Evolutionary conservation across 2,329 filamentous ascomycete species (phyloP).

Genomic region (Penicillium italicum): DNA sequence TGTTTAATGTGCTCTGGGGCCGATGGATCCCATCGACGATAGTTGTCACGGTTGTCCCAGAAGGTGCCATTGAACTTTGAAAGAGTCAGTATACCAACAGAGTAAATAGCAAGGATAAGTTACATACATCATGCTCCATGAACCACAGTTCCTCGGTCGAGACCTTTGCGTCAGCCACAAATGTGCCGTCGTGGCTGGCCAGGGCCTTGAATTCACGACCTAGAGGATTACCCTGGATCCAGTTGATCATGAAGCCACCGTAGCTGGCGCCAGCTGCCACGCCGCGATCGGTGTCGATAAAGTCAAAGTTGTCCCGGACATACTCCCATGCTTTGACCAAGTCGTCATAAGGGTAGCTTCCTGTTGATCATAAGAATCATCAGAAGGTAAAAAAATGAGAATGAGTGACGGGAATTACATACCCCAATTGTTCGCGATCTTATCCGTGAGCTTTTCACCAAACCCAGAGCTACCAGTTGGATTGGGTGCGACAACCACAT

Average conservation of each 20-base stretch:
- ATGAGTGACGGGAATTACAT: neutral
- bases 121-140: conserved; percentile 45
- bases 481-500: conserved; percentile 77
- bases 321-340: conserved; percentile 74
- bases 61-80: conserved; percentile 47
- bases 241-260: conserved; percentile 57
- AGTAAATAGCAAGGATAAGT: neutral
- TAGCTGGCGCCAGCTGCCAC: conserved; percentile 43
- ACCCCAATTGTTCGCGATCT: conserved; percentile 78
- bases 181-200: conserved; percentile 84
- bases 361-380: too few species aligned
- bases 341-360: conserved; percentile 67
- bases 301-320: conserved; percentile 47
- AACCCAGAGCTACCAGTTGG: conserved; percentile 81
- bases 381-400: neutral
- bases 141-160: conserved; percentile 53
- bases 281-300: conserved; percentile 38
- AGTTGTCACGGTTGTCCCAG: conserved; percentile 57
- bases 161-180: conserved; percentile 56
- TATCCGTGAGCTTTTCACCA: conserved; percentile 71
- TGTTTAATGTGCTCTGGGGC: conserved; percentile 55
- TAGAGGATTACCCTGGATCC: conserved; percentile 83
- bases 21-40: conserved; percentile 66
- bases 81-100: neutral
- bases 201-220: conserved; percentile 83